These are phyloP conservation scores for Scalesia atractyloides DNA, from an alignment of 129 eudicot species.

Conservation along the genomic window DNA sequence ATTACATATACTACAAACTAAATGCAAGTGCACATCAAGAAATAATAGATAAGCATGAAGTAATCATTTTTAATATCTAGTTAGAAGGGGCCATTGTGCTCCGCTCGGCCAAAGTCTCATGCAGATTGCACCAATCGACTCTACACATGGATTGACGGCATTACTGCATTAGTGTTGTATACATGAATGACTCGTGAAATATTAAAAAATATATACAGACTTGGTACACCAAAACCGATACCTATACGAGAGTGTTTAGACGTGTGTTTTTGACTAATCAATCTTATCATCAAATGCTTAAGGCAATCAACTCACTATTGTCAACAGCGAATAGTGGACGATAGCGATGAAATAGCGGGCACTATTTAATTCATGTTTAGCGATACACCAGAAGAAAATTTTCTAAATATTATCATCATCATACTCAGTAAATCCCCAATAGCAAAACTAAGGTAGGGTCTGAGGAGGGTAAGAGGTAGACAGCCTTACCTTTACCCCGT, in stretches of 20 bases:
- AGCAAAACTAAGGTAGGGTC: too few species aligned
- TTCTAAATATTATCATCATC: too few species aligned
- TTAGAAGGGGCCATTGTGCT: background rate
- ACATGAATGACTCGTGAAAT: background rate
- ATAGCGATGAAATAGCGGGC: too few species aligned
- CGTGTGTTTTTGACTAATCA: background rate
- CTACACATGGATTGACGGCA: background rate
- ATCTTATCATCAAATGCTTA: background rate
- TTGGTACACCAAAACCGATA: background rate
- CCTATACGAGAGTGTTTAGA: background rate
- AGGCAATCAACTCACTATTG: too few species aligned
- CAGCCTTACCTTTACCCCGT: too few species aligned
- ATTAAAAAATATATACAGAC: too few species aligned
- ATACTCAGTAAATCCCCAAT: too few species aligned
- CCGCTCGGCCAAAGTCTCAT: background rate
- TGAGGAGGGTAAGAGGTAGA: too few species aligned
- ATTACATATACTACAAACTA: slow-evolving; percentile 6
- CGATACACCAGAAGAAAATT: too few species aligned
- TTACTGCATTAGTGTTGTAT: too few species aligned
- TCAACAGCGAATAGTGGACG: too few species aligned
- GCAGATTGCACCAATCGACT: background rate
- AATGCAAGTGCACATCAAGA: slow-evolving; percentile 4
- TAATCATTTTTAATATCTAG: background rate
- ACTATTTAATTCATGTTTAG: too few species aligned
- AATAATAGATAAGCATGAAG: background rate